phyloP scores from a whole-genome alignment of 345 rosid species.

The Brassica napus region DNA sequence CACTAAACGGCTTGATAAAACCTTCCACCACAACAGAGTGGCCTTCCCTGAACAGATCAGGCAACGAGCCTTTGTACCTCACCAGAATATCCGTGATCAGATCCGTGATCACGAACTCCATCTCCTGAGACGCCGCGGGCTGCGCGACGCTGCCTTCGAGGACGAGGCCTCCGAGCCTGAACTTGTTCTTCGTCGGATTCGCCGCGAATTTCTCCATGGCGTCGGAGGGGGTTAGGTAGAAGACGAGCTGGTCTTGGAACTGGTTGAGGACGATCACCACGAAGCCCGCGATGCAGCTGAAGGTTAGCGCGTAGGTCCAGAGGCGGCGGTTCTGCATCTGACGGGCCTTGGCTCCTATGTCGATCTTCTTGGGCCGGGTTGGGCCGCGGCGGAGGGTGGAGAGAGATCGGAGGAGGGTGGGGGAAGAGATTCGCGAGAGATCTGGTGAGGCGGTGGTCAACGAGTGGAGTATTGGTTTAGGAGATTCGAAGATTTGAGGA shows the following conservation, averaged over 20 bases:
- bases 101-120: conserved; percentile 92
- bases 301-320: conserved; percentile 86
- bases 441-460: no score
- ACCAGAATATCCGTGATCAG: conserved; percentile 81
- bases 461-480: neutral
- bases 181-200: conserved; percentile 69
- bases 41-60: conserved; percentile 92
- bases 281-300: conserved; percentile 87
- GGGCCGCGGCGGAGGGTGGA: conserved; percentile 68
- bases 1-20: conserved; percentile 69
- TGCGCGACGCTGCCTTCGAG: conserved; percentile 91
- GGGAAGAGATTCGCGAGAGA: no score
- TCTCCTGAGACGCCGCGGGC: conserved; percentile 67
- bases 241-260: conserved; percentile 87
- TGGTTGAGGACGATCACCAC: conserved; percentile 78
- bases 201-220: conserved; percentile 73
- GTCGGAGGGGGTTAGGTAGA: conserved; percentile 82
- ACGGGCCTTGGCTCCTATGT: conserved; percentile 82
- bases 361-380: conserved; percentile 57
- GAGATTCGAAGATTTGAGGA: conserved; percentile 36
- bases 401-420: conserved; percentile 47
- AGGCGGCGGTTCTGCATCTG: conserved; percentile 90
- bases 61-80: conserved; percentile 73
- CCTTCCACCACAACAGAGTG: conserved; percentile 97
- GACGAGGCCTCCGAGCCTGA: conserved; percentile 83